These are phyloP conservation scores for Tremellales sp. DNA, from an alignment of 1,284 basidiomycete genomes.

Conservation along the genomic window DNA sequence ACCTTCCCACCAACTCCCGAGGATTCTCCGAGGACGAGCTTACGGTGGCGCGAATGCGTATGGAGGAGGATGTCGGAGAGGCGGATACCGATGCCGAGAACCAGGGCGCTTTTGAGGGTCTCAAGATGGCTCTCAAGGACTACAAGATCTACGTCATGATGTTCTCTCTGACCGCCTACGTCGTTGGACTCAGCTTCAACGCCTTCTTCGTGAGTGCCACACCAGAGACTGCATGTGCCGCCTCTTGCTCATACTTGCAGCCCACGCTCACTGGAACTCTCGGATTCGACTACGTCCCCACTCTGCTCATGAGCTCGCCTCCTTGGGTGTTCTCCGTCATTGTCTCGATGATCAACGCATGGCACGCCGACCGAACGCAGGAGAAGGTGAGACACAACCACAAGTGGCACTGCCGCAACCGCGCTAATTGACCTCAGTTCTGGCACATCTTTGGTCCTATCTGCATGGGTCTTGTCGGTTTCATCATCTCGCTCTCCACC, in stretches of 20 bases:
- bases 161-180: constrained; percentile 53
- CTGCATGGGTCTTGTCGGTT: constrained; percentile 34
- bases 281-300: constrained; percentile 53
- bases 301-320: constrained; percentile 63
- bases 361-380: constrained; percentile 60
- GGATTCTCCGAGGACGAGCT: constrained; percentile 61
- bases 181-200: constrained; percentile 63
- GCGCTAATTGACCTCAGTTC: constrained; percentile 44
- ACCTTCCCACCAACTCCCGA: constrained; percentile 63
- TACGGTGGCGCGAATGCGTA: constrained; percentile 63
- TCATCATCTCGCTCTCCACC: constrained; percentile 41
- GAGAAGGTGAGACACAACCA: constrained; percentile 49
- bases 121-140: constrained; percentile 61
- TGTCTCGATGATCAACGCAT: constrained; percentile 57
- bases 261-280: constrained; percentile 61
- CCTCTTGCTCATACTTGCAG: constrained; percentile 47
- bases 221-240: not conserved
- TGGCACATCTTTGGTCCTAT: constrained; percentile 58
- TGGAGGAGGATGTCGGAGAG: constrained; percentile 72
- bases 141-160: constrained; percentile 60
- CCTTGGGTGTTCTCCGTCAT: constrained; percentile 68
- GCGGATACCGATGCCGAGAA: constrained; percentile 49
- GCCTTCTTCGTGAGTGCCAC: constrained; percentile 57
- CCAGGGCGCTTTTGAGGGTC: constrained; percentile 48
- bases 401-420: not conserved